Conservation (phyloP, 345 rosid genomes). For the Citrus medica region DNA sequence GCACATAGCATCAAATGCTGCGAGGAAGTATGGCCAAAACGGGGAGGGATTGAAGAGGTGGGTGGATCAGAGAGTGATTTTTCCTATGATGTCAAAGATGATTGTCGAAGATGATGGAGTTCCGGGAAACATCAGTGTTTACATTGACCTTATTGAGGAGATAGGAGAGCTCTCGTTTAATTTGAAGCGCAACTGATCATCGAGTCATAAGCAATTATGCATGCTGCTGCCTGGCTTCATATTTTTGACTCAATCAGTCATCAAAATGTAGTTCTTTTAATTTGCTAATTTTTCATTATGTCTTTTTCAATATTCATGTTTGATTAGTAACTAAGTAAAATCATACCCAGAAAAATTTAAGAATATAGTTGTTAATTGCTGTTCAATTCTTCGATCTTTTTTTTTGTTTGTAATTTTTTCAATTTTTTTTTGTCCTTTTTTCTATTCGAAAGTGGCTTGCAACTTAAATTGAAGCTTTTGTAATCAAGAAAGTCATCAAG, state of each 20-base stretch:
- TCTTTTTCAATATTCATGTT: neutral
- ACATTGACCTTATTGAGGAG: neutral
- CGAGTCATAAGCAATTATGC: neutral
- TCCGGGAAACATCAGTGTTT: neutral
- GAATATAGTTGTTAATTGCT: too few species aligned
- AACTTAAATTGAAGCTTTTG: too few species aligned
- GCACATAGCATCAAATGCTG: neutral
- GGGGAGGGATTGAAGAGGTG: slow-evolving; percentile 2
- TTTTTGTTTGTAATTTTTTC: too few species aligned
- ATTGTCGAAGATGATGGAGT: neutral
- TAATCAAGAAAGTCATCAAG: too few species aligned
- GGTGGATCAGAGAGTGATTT: slow-evolving; percentile 3
- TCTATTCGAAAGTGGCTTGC: too few species aligned
- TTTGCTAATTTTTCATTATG: neutral
- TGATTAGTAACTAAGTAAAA: too few species aligned
- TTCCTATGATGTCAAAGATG: neutral
- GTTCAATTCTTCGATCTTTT: too few species aligned
- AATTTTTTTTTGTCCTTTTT: too few species aligned
- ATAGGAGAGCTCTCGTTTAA: neutral
- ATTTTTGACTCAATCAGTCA: neutral
- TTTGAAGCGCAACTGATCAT: neutral
- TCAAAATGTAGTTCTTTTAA: neutral
- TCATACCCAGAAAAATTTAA: too few species aligned
- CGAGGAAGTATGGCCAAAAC: neutral
- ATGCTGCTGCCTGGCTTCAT: neutral